These are phyloP conservation scores for Salpingoeca rosetta DNA, from an alignment of 78 protist species.

Conservation along the genomic window DNA sequence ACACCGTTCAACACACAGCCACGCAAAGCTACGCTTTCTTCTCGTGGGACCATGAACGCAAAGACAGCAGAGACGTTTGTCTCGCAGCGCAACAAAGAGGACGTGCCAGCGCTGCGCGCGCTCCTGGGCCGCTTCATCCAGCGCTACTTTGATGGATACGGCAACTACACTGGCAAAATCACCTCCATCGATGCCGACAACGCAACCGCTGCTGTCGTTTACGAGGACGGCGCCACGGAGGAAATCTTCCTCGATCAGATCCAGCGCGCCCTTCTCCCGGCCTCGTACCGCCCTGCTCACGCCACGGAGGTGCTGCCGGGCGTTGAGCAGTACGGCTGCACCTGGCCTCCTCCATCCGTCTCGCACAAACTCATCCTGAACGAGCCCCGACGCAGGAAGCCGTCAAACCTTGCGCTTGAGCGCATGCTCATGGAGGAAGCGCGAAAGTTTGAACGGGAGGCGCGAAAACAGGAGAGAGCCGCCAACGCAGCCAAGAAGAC, in stretches of 20 bases:
- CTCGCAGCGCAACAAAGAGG: too few relatives aligned
- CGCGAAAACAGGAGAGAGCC: too few relatives aligned
- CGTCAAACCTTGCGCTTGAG: neutral
- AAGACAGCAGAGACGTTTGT: too few relatives aligned
- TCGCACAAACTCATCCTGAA: neutral
- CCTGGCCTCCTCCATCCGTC: neutral
- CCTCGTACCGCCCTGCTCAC: neutral
- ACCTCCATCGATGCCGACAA: neutral
- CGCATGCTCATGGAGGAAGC: neutral
- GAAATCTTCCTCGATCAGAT: neutral
- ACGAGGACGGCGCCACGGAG: neutral
- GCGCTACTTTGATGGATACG: neutral
- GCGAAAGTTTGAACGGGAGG: neutral
- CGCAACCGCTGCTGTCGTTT: neutral
- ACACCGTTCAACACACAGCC: too few relatives aligned
- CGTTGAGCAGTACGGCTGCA: neutral
- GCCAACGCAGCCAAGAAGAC: too few relatives aligned
- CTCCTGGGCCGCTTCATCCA: neutral
- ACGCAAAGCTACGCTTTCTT: too few relatives aligned
- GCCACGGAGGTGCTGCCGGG: too few relatives aligned
- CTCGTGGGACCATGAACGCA: too few relatives aligned
- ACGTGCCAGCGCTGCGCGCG: neutral
- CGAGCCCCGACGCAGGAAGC: neutral
- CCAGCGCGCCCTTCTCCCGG: neutral
- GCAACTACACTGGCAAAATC: neutral